Evolutionary conservation across 2,329 filamentous ascomycete species (phyloP), one percentile per base, ranked within the genome.

Genomic region (Thielaviopsis populi): DNA sequence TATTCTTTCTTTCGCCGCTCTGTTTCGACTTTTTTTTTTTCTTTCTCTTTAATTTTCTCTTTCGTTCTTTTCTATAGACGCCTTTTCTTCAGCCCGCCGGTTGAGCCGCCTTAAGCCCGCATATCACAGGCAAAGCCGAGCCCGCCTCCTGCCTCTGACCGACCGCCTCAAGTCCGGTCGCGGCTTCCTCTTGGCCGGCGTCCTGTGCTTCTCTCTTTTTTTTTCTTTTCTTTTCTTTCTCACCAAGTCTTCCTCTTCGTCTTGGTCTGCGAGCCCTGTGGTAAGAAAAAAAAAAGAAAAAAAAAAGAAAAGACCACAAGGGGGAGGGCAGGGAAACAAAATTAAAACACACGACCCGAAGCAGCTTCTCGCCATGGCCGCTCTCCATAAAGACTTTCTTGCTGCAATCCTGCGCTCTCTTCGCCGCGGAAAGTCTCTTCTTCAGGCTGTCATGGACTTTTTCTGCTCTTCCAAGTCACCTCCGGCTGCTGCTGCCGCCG

Each of bases 331-430:
- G 7, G 7, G 7, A 33, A 33, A 3, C 30, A 33, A 33, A 33
- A 33, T 7, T 3, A 33, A 11, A n/a, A 11, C 13, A 13, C n/a
- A n/a, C n/a, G n/a, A n/a, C n/a, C n/a, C n/a, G n/a, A n/a, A n/a
- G n/a, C n/a, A 43, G 41, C 41, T 43, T 43, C 13, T 61, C 59
- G 59, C 42, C 72, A 85, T 85, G 82, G 75, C 78, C 71, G 77
- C 76, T 61, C 74, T 85, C 69, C 80, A 77, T 68, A 79, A 79
- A 72, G 76, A 77, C 59, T 73, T 85, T 69, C 69, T 81, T 66
- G 75, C 80, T 68, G 81, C 80, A 66, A 73, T 80, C 63, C 69
- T 84, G 71, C 83, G 78, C 74, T 82, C 80, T 69, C 75, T 85
- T 63, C 74, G 83, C 60, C 77, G 78, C 61, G 83, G 83, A 68